Percentiles rank a stretch among this genome's conserved stretches.
Evolutionary conservation across 495 filamentous ascomycete species (phyloP).

Genomic region (Cryomyces minteri): DNA sequence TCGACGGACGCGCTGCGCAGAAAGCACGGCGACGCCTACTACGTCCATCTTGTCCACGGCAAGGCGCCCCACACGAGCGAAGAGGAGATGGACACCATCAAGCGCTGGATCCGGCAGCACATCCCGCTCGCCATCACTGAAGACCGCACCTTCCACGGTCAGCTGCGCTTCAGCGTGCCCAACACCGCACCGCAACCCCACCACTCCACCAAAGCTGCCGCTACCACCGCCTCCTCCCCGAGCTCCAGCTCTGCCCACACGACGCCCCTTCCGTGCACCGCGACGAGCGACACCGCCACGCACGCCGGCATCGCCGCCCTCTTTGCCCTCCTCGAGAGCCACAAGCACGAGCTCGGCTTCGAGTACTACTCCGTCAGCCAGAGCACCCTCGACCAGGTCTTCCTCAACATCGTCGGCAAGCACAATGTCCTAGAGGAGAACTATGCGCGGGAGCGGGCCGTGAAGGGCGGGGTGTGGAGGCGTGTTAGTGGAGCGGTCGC

Average conservation of each 20-base stretch:
- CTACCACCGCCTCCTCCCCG: background rate
- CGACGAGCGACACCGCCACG: background rate
- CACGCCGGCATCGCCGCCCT: conserved; percentile 34
- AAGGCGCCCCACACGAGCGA: conserved; percentile 49
- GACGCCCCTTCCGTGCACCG: background rate
- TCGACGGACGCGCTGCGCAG: conserved; percentile 37
- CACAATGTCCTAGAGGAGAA: conserved; percentile 68
- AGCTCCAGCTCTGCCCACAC: background rate
- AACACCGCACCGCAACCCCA: conserved; percentile 5
- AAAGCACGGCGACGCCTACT: conserved; percentile 39
- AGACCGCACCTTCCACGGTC: conserved; percentile 60
- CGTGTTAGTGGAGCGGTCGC: too few relatives aligned
- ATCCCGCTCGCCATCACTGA: conserved; percentile 46
- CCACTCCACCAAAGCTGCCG: conserved; percentile 5
- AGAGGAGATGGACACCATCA: conserved; percentile 43
- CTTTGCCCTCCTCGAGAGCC: conserved; percentile 51
- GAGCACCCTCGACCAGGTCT: conserved; percentile 76
- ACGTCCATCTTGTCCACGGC: conserved; percentile 56
- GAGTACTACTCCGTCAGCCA: conserved; percentile 67
- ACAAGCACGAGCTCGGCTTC: conserved; percentile 44
- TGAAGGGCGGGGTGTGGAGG: conserved; percentile 12
- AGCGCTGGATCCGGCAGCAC: conserved; percentile 35
- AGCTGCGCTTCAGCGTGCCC: conserved; percentile 61
- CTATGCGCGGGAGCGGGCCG: conserved; percentile 22
- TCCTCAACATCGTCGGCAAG: conserved; percentile 58